Percentiles rank a stretch among this genome's conserved stretches.
Evolutionary conservation across 2,329 filamentous ascomycete genomes (phyloP).

Genomic region (Colletotrichum sansevieriae): DNA sequence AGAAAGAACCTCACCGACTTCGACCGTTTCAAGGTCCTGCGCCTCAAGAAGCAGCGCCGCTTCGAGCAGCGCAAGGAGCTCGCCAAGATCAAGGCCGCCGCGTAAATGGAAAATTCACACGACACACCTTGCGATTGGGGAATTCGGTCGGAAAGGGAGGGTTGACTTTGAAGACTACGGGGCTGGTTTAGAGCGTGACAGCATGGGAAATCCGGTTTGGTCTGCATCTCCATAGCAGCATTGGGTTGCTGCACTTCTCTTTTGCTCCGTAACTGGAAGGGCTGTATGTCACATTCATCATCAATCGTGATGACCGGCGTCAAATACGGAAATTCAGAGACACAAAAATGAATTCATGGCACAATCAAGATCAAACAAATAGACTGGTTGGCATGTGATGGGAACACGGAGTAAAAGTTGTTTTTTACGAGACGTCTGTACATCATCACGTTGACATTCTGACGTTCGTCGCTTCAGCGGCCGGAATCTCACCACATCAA

Average conservation of each 20-base stretch:
- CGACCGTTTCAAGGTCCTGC: constrained; percentile 99
- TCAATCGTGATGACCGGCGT: constrained; percentile 71
- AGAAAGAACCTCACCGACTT: constrained; percentile 96
- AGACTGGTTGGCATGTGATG: constrained; percentile 42
- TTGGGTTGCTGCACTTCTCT: constrained; percentile 71
- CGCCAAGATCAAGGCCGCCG: constrained; percentile 89
- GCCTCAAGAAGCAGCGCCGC: constrained; percentile 99
- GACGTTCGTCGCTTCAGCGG: constrained; percentile 8
- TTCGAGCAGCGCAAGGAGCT: constrained; percentile 98
- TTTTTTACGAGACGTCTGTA: constrained; percentile 37
- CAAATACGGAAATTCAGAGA: constrained; percentile 73
- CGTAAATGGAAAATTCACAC: constrained; percentile 61
- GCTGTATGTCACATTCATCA: constrained; percentile 74
- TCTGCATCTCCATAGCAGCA: constrained; percentile 63
- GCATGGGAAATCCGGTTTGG: constrained; percentile 53
- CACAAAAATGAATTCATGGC: constrained; percentile 54
- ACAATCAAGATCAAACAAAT: constrained; percentile 43
- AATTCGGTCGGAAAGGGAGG: constrained; percentile 34
- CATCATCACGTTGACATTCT: constrained; percentile 31
- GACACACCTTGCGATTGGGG: constrained; percentile 35
- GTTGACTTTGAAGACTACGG: constrained; percentile 42
- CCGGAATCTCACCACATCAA: background rate
- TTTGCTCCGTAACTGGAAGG: constrained; percentile 68
- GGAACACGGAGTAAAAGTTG: constrained; percentile 42
- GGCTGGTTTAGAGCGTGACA: constrained; percentile 43